Base-by-base conservation (phyloP, 2,329 filamentous ascomycete species). In the Daldinia eschscholtzii region DNA sequence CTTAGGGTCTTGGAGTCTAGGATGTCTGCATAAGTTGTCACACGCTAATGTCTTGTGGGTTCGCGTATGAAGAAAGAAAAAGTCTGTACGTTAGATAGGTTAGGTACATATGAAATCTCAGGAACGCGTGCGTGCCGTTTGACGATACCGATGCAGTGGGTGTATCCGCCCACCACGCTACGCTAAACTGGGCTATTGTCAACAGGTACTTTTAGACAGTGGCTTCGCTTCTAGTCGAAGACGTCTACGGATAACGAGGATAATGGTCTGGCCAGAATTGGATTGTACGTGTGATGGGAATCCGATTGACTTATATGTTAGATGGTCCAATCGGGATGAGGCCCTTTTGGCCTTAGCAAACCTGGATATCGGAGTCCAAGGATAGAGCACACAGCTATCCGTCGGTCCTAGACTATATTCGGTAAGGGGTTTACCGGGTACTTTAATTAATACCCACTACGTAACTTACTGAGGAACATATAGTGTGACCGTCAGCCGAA, bases 371-470 rank as follows among this genome's bases (percentile, higher is more conserved):
- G 68, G 65, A 66, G 57, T 46, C 65, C 59, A 68, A 57, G 35
- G 52, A 13, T 71, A 53, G 57, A 61, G 58, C 41, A 55, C 57
- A 50, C 64, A 53, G 33, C 60, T 42, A 57, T 59, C 48, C 63
- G 41, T 39, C 15, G 44, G 33, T 59, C 42, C 63, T 59, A 71
- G 55, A 18, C 65, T 59, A 26, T 6, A 57, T 66, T 20, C 4
- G 44, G 65, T 15, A 64, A 60, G 46, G 55, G 30, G 10, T 37
- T 61, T 4, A 20, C 63, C 57, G 33, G 60, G 57, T 52, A 48
- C 44, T 66, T 68, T 61, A 55, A 70, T 70, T 70, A 64, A 65
- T 37, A 57, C 23, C 53, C 56, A 30, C 33, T 62, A 58, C 23
- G 20, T 46, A 52, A n/a, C 58, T 53, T 7, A 35, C 15, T 7